Conservation (phyloP, 768 basidiomycete genomes). For the Lactarius hatsudake region DNA sequence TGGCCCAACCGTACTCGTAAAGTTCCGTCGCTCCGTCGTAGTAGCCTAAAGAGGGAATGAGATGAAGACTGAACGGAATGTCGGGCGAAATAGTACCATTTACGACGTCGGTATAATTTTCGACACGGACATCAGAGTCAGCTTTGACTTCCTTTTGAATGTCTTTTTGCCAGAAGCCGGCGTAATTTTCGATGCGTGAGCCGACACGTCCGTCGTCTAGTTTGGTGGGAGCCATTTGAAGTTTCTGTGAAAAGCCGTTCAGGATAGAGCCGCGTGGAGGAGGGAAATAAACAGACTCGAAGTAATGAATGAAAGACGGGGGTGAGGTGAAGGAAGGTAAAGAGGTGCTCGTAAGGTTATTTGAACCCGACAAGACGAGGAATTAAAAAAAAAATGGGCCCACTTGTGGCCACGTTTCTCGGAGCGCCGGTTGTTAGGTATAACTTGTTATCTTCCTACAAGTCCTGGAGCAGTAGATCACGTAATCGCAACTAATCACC, state of each 20-base stretch:
- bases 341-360: not conserved
- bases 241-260: not conserved
- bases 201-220: conserved; percentile 38
- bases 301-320: conserved; percentile 6
- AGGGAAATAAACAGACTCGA: not conserved
- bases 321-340: not conserved
- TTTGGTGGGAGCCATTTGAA: conserved; percentile 24
- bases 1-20: conserved; percentile 92
- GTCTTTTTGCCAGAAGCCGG: conserved; percentile 90
- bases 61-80: not conserved
- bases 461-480: no score
- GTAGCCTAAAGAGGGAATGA: conserved; percentile 57
- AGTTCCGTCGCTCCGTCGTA: conserved; percentile 96
- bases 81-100: conserved; percentile 58
- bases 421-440: not conserved
- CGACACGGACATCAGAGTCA: conserved; percentile 70
- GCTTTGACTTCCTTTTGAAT: conserved; percentile 58
- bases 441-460: no score
- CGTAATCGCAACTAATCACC: no score
- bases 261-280: not conserved
- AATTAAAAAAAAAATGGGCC: conserved; percentile 20
- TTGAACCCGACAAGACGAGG: not conserved
- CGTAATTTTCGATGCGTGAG: conserved; percentile 79
- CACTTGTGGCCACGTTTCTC: conserved; percentile 10
- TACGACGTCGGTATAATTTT: conserved; percentile 88